phyloP scores from a whole-genome alignment of 257 asterid genomes.

The Nicotiana sylvestris region DNA sequence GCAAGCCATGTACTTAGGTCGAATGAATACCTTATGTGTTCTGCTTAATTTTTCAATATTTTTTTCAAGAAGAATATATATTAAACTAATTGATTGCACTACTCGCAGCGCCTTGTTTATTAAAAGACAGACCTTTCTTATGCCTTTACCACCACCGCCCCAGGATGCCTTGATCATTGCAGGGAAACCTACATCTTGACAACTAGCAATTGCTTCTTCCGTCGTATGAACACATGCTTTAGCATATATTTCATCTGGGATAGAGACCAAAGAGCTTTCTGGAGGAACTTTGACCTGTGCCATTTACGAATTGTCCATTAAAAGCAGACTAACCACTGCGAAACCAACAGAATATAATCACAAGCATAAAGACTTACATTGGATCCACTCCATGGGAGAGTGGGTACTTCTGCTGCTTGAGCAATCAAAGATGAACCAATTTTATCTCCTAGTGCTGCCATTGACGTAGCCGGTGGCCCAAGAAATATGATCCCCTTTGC shows the following conservation, averaged over 20 bases:
- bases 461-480: constrained; percentile 87
- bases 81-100: neutral
- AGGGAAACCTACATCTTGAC: constrained; percentile 96
- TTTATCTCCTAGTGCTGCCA: constrained; percentile 98
- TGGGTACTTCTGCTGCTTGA: constrained; percentile 98
- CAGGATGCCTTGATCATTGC: constrained; percentile 99
- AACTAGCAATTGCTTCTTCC: constrained; percentile 95
- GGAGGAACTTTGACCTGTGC: constrained; percentile 76
- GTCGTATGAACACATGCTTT: constrained; percentile 93
- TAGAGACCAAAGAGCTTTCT: constrained; percentile 69
- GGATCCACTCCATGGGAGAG: constrained; percentile 99
- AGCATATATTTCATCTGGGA: constrained; percentile 70
- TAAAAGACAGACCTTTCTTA: constrained; percentile 73
- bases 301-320: constrained; percentile 13
- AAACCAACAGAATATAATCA: constrained; percentile 11
- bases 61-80: neutral
- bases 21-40: constrained; percentile 4
- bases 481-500: constrained; percentile 84
- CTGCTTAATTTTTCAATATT: neutral
- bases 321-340: constrained; percentile 9
- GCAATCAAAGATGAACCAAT: constrained; percentile 97
- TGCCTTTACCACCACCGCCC: constrained; percentile 99
- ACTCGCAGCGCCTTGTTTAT: neutral
- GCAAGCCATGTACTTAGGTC: neutral
- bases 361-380: constrained; percentile 47